These are phyloP conservation scores for Aspergillus ochraceoroseus DNA, from an alignment of 2,329 filamentous ascomycete genomes.

Conservation along the genomic window DNA sequence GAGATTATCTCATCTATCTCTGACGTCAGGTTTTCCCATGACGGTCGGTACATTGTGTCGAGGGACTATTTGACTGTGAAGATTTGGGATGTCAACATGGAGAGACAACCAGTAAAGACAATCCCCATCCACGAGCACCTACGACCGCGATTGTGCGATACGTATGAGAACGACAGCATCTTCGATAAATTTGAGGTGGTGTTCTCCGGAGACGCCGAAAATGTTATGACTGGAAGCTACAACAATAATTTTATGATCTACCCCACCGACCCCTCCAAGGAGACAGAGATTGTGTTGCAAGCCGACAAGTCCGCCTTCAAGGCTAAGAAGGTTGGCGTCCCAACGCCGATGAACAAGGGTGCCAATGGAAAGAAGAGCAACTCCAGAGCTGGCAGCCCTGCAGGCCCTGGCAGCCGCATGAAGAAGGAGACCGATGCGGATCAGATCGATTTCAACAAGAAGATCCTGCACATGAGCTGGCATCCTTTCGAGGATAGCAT, in stretches of 20 bases:
- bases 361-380: slow-evolving; percentile 74
- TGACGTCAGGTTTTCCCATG: slow-evolving; percentile 93
- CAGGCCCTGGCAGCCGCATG: slow-evolving; percentile 86
- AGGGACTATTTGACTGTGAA: slow-evolving; percentile 98
- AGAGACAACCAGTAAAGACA: slow-evolving; percentile 92
- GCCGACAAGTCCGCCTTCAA: slow-evolving; percentile 99
- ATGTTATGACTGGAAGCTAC: slow-evolving; percentile 99
- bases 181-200: slow-evolving; percentile 99
- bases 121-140: slow-evolving; percentile 98
- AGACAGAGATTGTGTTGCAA: slow-evolving; percentile 94
- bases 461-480: slow-evolving; percentile 99
- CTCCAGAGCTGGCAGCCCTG: slow-evolving; percentile 83
- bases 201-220: slow-evolving; percentile 96
- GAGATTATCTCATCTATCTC: slow-evolving; percentile 99
- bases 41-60: slow-evolving; percentile 94
- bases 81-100: slow-evolving; percentile 99
- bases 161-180: slow-evolving; percentile 98
- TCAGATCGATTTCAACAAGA: slow-evolving; percentile 99
- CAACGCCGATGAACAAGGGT: slow-evolving; percentile 84
- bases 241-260: slow-evolving; percentile 99
- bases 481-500: slow-evolving; percentile 99
- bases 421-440: slow-evolving; percentile 98
- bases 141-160: slow-evolving; percentile 88
- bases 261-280: slow-evolving; percentile 89
- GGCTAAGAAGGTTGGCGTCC: slow-evolving; percentile 98